Conservation (phyloP, 2,329 filamentous ascomycete species). For the Fusarium metavorans region DNA sequence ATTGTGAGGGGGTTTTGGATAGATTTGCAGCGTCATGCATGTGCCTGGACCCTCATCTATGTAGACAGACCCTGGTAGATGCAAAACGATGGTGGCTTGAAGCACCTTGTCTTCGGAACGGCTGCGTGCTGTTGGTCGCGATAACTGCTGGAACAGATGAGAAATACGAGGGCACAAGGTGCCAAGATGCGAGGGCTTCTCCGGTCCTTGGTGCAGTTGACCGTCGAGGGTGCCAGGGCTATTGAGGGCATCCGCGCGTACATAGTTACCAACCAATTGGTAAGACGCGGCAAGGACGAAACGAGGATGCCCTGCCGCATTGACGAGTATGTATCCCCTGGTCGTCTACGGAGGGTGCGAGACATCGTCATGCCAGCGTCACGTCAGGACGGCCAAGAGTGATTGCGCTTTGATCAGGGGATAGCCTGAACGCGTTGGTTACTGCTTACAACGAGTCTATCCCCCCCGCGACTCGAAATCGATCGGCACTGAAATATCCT, state of each 20-base stretch:
- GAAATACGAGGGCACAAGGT: constrained; percentile 24
- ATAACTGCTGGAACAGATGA: constrained; percentile 5
- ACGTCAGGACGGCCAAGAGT: constrained; percentile 26
- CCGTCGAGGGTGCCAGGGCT: background rate
- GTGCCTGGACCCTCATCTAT: constrained; percentile 1
- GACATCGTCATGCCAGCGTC: constrained; percentile 41
- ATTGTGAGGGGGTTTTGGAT: constrained; percentile 3
- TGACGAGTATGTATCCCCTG: constrained; percentile 20
- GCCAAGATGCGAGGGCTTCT: constrained; percentile 9
- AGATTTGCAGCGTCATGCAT: constrained; percentile 3
- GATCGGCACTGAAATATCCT: constrained; percentile 29
- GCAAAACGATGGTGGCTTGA: constrained; percentile 29
- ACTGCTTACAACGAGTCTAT: constrained; percentile 10
- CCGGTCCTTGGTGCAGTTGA: background rate
- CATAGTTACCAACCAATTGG: constrained; percentile 7
- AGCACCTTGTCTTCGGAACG: constrained; percentile 30
- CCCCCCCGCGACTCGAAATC: constrained; percentile 25
- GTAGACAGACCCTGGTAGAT: constrained; percentile 4
- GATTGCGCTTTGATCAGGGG: constrained; percentile 26
- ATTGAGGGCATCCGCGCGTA: background rate
- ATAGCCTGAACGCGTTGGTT: constrained; percentile 15
- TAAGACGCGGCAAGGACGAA: background rate
- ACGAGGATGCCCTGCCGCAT: constrained; percentile 16
- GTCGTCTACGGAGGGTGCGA: constrained; percentile 15
- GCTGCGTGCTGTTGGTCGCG: constrained; percentile 25